phyloP scores from a whole-genome alignment of 2,329 filamentous ascomycete species.

The Teratosphaeria gauchensis region DNA sequence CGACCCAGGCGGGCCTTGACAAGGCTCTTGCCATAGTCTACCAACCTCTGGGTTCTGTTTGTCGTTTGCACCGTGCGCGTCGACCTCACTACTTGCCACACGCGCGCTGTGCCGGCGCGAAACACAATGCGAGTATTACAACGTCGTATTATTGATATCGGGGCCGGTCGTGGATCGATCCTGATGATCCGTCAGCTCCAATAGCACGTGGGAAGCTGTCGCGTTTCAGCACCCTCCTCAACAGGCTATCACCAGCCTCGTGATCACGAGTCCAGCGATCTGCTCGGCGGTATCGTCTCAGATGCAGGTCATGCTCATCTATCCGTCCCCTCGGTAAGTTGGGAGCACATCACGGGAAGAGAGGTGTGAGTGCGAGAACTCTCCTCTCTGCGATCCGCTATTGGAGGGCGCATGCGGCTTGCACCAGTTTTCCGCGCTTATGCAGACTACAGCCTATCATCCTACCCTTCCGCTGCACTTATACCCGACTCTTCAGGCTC shows the following conservation, averaged over 20 bases:
- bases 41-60: neutral
- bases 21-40: neutral
- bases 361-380: neutral
- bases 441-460: neutral
- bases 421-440: neutral
- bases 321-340: neutral
- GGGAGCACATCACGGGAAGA: neutral
- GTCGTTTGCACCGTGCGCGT: neutral
- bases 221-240: neutral
- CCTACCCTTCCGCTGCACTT: neutral
- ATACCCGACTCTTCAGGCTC: constrained; percentile 10
- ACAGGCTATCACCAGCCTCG: neutral
- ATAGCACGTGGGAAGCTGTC: neutral
- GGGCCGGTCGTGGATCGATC: neutral
- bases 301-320: neutral
- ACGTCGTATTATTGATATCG: neutral
- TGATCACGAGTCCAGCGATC: neutral
- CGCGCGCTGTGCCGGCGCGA: neutral
- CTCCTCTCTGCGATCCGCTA: neutral
- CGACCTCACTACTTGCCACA: neutral
- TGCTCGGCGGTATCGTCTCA: neutral
- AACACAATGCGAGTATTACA: neutral
- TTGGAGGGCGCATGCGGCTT: neutral
- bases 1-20: neutral
- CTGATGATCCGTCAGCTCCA: neutral